These are phyloP conservation scores for Groenewaldozyma salmanticensis DNA, from an alignment of 805 yeast genomes.

Conservation along the genomic window DNA sequence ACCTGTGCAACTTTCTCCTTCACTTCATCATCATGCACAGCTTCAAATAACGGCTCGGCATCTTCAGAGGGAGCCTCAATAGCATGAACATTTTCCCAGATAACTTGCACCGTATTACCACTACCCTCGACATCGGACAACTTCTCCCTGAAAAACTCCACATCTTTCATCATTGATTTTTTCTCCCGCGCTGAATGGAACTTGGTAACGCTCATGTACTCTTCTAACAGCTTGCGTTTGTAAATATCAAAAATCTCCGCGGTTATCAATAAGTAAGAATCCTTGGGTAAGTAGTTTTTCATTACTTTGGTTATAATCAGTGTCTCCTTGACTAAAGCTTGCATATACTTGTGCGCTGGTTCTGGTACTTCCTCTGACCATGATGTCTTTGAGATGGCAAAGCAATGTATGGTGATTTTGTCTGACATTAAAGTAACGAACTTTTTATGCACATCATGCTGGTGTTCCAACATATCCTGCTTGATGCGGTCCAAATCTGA, in stretches of 20 bases:
- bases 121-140: constrained; percentile 39
- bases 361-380: constrained; percentile 38
- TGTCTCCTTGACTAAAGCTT: constrained; percentile 54
- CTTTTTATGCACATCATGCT: constrained; percentile 51
- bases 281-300: constrained; percentile 45
- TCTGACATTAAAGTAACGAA: constrained; percentile 65
- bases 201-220: constrained; percentile 34
- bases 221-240: constrained; percentile 44
- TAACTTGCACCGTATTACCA: constrained; percentile 15
- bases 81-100: constrained; percentile 14
- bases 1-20: constrained; percentile 14
- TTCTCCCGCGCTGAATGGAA: constrained; percentile 19
- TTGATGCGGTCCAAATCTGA: constrained; percentile 33
- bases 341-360: constrained; percentile 55
- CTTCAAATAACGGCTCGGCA: constrained; percentile 38
- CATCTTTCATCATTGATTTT: constrained; percentile 47
- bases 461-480: constrained; percentile 46
- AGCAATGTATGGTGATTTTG: constrained; percentile 43
- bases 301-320: constrained; percentile 52
- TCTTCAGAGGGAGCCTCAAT: constrained; percentile 13
- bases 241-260: constrained; percentile 39
- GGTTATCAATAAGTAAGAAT: constrained; percentile 31
- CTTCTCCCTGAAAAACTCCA: constrained; percentile 55
- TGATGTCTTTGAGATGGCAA: constrained; percentile 37
- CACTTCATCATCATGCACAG: constrained; percentile 39